Evolutionary conservation across 1,284 basidiomycete genomes (phyloP).

Genomic region (Apiotrichum siamense): DNA sequence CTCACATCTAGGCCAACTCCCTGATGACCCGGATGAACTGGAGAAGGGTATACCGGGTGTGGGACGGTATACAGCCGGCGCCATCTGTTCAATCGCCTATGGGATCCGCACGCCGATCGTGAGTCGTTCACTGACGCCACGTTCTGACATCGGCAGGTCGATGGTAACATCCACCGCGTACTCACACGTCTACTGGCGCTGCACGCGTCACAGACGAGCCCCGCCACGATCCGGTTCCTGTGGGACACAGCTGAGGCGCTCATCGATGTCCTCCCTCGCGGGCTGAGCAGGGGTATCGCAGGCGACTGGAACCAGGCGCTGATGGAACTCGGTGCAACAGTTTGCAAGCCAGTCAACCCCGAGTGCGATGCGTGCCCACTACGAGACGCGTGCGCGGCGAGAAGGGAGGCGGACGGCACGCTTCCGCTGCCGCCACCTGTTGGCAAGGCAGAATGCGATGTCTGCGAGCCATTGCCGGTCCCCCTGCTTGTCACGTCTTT

Average conservation of each 20-base stretch:
- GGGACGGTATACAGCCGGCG: slow-evolving; percentile 75
- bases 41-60: slow-evolving; percentile 82
- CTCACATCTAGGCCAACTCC: slow-evolving; percentile 53
- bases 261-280: slow-evolving; percentile 52
- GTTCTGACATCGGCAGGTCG: slow-evolving; percentile 57
- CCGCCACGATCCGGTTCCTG: slow-evolving; percentile 68
- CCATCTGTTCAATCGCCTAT: slow-evolving; percentile 85
- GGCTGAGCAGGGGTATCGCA: slow-evolving; percentile 40
- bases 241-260: slow-evolving; percentile 70
- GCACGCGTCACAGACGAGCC: slow-evolving; percentile 71
- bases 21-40: slow-evolving; percentile 71
- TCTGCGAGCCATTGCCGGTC: slow-evolving; percentile 62
- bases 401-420: slow-evolving; percentile 45
- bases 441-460: slow-evolving; percentile 59
- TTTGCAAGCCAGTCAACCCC: slow-evolving; percentile 79
- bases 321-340: slow-evolving; percentile 68
- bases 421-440: slow-evolving; percentile 17
- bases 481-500: slow-evolving; percentile 59
- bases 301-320: slow-evolving; percentile 75
- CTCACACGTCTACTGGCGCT: slow-evolving; percentile 74
- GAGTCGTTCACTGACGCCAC: slow-evolving; percentile 34
- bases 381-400: slow-evolving; percentile 61
- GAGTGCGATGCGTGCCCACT: slow-evolving; percentile 68
- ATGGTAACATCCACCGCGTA: slow-evolving; percentile 84
- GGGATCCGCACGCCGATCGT: slow-evolving; percentile 76